Evolutionary conservation across 2,329 filamentous ascomycete species (phyloP).

Genomic region (Trichoderma oligosporum): DNA sequence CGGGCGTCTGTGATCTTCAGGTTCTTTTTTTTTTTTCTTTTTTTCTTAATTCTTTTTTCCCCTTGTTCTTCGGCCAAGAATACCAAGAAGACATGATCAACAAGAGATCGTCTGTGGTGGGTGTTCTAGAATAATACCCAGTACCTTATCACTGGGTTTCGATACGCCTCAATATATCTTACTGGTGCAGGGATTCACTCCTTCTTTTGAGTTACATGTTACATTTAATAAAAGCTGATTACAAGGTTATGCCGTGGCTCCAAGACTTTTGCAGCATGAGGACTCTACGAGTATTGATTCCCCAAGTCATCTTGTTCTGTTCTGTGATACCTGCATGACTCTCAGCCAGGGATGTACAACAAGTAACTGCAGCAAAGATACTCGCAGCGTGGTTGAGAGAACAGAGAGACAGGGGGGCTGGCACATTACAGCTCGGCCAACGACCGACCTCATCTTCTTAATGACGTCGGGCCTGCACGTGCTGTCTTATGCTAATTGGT

Average conservation of each 20-base stretch:
- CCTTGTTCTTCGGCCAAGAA: slow-evolving; percentile 11
- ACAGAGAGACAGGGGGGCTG: too few relatives aligned
- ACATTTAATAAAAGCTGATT: too few relatives aligned
- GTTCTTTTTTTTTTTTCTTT: background rate
- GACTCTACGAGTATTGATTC: too few relatives aligned
- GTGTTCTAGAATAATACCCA: background rate
- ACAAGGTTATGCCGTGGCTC: background rate
- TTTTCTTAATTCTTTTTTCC: background rate
- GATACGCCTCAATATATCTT: background rate
- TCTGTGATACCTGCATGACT: too few relatives aligned
- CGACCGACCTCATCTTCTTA: slow-evolving; percentile 6
- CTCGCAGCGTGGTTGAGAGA: too few relatives aligned
- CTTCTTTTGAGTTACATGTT: too few relatives aligned
- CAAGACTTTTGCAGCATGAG: too few relatives aligned
- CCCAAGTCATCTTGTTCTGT: too few relatives aligned
- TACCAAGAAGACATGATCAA: slow-evolving; percentile 12
- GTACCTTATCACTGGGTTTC: background rate
- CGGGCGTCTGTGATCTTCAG: slow-evolving; percentile 18
- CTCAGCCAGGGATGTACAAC: too few relatives aligned
- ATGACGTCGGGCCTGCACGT: slow-evolving; percentile 7
- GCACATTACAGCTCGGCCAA: slow-evolving; percentile 20
- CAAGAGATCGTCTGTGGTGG: background rate
- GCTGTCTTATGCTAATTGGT: too few relatives aligned
- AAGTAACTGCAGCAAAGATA: too few relatives aligned
- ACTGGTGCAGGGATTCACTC: background rate